These are phyloP conservation scores for Chaetoceros tenuissimus DNA, from an alignment of 108 stramenopile species.

Conservation along the genomic window DNA sequence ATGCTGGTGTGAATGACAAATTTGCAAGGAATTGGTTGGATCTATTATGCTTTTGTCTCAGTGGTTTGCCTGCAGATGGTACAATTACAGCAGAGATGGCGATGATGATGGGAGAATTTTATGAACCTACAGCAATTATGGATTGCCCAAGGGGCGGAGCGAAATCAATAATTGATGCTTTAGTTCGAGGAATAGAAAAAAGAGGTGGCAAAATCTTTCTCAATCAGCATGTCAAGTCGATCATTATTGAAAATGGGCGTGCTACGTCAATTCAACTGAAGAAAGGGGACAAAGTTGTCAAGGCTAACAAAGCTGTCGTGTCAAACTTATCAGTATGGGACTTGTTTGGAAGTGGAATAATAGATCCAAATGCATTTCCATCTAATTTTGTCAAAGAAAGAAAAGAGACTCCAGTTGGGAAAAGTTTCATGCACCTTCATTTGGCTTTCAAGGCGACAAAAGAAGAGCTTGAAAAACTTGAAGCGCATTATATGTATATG, in stretches of 20 bases:
- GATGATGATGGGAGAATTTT: constrained; percentile 89
- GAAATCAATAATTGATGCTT: constrained; percentile 74
- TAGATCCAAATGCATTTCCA: constrained; percentile 37
- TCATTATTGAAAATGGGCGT: constrained; percentile 48
- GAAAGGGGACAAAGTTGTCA: constrained; percentile 18
- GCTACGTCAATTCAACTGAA: constrained; percentile 51
- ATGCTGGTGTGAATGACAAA: constrained; percentile 44
- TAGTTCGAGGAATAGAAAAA: constrained; percentile 80
- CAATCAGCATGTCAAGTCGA: constrained; percentile 62
- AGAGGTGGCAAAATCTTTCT: constrained; percentile 46
- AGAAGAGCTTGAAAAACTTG: constrained; percentile 46
- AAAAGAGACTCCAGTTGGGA: constrained; percentile 42
- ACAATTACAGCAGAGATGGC: constrained; percentile 91
- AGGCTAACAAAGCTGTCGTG: constrained; percentile 59
- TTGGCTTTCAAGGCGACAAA: constrained; percentile 58
- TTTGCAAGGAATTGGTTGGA: constrained; percentile 83
- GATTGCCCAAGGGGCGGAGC: constrained; percentile 83
- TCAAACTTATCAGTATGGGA: constrained; percentile 71
- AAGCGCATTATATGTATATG: constrained; percentile 83
- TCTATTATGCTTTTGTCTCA: constrained; percentile 77
- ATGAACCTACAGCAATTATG: constrained; percentile 62
- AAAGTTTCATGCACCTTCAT: constrained; percentile 81
- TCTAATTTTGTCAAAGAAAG: constrained; percentile 40
- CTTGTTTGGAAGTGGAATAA: constrained; percentile 47
- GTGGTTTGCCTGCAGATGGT: constrained; percentile 68